Conservation (phyloP, 108 stramenopile species). For the Nannochloropsis oceanica region DNA sequence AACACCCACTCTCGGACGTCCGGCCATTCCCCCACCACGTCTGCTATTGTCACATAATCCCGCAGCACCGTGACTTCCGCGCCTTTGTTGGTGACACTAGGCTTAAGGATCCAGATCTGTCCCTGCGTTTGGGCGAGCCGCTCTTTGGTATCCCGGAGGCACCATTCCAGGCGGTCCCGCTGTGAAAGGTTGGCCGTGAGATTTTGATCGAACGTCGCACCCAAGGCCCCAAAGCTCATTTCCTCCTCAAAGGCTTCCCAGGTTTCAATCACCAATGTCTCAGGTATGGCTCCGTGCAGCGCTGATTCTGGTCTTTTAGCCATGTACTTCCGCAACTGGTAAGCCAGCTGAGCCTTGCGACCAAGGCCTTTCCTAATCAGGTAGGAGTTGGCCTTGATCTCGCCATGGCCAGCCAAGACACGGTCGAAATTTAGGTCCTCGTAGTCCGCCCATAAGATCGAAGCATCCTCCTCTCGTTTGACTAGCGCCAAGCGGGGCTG, state of each 20-base stretch:
- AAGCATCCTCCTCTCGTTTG: background rate
- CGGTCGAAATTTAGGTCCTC: constrained; percentile 10
- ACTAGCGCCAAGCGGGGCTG: background rate
- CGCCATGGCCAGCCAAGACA: background rate
- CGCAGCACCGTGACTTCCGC: constrained; percentile 25
- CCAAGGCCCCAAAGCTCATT: background rate
- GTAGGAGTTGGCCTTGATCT: constrained; percentile 29
- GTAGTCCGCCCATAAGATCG: background rate
- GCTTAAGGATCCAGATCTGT: constrained; percentile 40
- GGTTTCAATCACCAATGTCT: constrained; percentile 33
- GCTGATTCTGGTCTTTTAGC: constrained; percentile 27
- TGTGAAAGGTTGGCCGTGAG: background rate
- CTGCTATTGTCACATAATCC: constrained; percentile 25
- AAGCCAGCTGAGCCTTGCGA: constrained; percentile 40
- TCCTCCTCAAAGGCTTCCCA: constrained; percentile 40
- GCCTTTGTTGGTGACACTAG: constrained; percentile 38
- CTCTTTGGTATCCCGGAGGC: background rate
- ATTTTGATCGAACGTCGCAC: background rate
- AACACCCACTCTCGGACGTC: constrained; percentile 40
- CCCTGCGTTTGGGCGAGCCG: background rate
- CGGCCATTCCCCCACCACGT: constrained; percentile 4
- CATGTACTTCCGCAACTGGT: constrained; percentile 15
- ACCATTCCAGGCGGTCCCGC: background rate
- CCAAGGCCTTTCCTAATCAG: constrained; percentile 40
- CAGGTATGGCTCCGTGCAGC: constrained; percentile 8